phyloP scores from a whole-genome alignment of 495 filamentous ascomycete genomes.

The Amniculicola lignicola region DNA sequence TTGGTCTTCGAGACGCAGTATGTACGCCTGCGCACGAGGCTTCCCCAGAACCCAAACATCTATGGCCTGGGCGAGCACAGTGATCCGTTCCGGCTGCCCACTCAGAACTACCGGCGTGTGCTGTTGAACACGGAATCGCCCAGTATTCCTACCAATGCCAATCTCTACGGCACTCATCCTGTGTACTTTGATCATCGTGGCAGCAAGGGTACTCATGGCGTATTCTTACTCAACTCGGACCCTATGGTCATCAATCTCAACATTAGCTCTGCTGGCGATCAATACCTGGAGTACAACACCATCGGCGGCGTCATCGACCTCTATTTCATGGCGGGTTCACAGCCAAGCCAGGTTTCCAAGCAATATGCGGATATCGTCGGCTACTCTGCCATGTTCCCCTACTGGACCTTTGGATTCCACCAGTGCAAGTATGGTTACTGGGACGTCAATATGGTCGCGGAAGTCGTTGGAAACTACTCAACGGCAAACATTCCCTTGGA shows the following conservation, averaged over 20 bases:
- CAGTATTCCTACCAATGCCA: constrained; percentile 59
- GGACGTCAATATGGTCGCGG: constrained; percentile 75
- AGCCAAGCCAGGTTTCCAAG: constrained; percentile 64
- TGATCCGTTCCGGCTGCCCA: constrained; percentile 69
- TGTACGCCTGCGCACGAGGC: constrained; percentile 64
- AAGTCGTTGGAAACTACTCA: constrained; percentile 78
- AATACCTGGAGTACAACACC: constrained; percentile 82
- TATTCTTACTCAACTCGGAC: constrained; percentile 78
- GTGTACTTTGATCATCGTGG: constrained; percentile 80
- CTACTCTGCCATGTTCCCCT: constrained; percentile 68
- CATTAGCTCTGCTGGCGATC: constrained; percentile 55
- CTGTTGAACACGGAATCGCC: constrained; percentile 79
- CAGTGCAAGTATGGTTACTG: constrained; percentile 73
- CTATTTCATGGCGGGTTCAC: constrained; percentile 75
- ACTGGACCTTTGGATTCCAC: constrained; percentile 83
- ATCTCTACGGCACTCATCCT: constrained; percentile 80
- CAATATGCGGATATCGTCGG: constrained; percentile 73
- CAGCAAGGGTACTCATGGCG: constrained; percentile 64
- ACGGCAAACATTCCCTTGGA: constrained; percentile 74
- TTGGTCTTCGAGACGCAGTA: constrained; percentile 81
- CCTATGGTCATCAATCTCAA: constrained; percentile 85
- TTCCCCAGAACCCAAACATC: constrained; percentile 65
- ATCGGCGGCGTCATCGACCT: constrained; percentile 80
- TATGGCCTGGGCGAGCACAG: constrained; percentile 82
- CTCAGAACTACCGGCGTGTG: constrained; percentile 70